Conservation (phyloP, 2,329 filamentous ascomycete species). For the Blastomyces parvus region DNA sequence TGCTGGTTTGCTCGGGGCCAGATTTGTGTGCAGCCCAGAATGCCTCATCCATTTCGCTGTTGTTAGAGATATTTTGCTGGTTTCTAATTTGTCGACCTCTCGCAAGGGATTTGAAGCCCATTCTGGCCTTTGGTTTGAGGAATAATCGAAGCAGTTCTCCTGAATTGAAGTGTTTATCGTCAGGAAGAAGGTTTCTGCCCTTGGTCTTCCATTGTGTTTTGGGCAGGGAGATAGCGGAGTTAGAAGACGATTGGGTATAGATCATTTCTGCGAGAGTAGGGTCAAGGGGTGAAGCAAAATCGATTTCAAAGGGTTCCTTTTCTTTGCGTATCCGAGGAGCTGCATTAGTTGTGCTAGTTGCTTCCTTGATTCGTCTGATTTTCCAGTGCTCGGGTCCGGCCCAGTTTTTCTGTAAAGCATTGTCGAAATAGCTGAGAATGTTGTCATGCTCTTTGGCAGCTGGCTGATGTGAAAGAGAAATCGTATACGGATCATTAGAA, state of each 20-base stretch:
- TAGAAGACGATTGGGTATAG: constrained; percentile 71
- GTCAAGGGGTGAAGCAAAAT: constrained; percentile 71
- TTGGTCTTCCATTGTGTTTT: constrained; percentile 96
- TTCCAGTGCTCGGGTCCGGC: constrained; percentile 97
- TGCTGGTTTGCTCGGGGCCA: constrained; percentile 44
- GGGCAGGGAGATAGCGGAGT: constrained; percentile 70
- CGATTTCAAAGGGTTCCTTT: constrained; percentile 91
- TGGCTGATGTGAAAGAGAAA: constrained; percentile 66
- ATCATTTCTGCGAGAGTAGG: constrained; percentile 62
- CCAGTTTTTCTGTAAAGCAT: constrained; percentile 95
- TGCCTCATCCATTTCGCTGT: constrained; percentile 82
- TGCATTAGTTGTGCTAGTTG: constrained; percentile 47
- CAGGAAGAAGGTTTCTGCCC: constrained; percentile 81
- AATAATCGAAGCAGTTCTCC: constrained; percentile 81
- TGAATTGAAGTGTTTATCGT: constrained; percentile 98
- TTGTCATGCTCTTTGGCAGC: constrained; percentile 71
- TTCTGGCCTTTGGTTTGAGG: constrained; percentile 82
- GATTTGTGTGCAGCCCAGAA: constrained; percentile 68
- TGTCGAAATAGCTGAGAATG: constrained; percentile 96
- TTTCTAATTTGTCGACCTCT: constrained; percentile 34
- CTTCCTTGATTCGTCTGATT: constrained; percentile 81
- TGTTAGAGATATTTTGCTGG: constrained; percentile 47
- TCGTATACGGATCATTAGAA: constrained; percentile 60
- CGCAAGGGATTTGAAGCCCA: constrained; percentile 56
- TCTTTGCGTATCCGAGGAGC: constrained; percentile 66